Conservation (phyloP, 352 stramenopile genomes). For the Phytophthora capsici region DNA sequence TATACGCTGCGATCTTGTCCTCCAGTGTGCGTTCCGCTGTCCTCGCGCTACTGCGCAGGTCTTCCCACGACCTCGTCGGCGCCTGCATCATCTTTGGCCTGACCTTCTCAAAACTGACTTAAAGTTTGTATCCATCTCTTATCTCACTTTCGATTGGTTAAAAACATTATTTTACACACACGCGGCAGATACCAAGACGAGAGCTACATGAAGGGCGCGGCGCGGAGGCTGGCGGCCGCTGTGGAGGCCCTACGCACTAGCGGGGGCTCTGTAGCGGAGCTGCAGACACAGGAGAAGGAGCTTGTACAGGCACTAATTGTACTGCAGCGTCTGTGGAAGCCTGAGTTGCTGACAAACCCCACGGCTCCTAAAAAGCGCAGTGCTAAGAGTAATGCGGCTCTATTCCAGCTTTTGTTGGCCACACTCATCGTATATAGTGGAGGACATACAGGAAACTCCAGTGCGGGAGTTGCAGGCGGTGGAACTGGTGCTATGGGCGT, state of each 20-base stretch:
- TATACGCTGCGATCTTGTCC: slow-evolving; percentile 83
- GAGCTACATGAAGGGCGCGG: slow-evolving; percentile 43
- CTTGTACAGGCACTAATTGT: slow-evolving; percentile 64
- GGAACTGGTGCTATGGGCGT: slow-evolving; percentile 50
- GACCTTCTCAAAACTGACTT: not conserved
- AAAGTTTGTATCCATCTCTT: slow-evolving; percentile 1
- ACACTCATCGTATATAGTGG: slow-evolving; percentile 77
- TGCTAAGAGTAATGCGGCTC: slow-evolving; percentile 39
- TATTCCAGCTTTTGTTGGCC: slow-evolving; percentile 74
- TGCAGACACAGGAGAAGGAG: slow-evolving; percentile 46
- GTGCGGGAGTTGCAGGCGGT: slow-evolving; percentile 29
- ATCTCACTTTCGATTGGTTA: slow-evolving; percentile 5
- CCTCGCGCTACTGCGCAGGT: slow-evolving; percentile 72
- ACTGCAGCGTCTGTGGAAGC: slow-evolving; percentile 64
- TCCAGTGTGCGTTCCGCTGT: slow-evolving; percentile 79
- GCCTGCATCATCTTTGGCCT: slow-evolving; percentile 60
- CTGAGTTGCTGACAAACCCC: slow-evolving; percentile 35
- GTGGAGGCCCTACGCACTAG: slow-evolving; percentile 54
- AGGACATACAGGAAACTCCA: slow-evolving; percentile 37
- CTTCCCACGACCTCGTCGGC: slow-evolving; percentile 74
- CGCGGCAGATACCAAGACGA: not conserved
- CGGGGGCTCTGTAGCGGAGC: slow-evolving; percentile 35
- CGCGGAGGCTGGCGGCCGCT: slow-evolving; percentile 51
- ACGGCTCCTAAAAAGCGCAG: slow-evolving; percentile 27
- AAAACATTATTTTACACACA: slow-evolving; percentile 11